Evolutionary conservation across 2,329 filamentous ascomycete genomes (phyloP), one percentile per base, ranked within the genome.

Genomic region (Xylaria sp.): DNA sequence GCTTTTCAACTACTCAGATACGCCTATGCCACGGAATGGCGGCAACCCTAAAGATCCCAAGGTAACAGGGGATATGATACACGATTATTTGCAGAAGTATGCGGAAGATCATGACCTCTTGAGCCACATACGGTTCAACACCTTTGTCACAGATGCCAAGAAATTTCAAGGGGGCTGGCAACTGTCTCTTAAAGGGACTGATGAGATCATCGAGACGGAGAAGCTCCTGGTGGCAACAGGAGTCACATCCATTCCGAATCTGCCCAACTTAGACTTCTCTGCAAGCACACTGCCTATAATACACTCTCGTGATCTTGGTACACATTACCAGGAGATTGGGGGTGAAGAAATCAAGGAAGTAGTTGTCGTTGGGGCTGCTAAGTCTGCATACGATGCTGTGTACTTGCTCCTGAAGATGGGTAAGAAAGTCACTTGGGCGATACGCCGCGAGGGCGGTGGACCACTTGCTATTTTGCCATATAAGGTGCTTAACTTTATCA

Each of bases 201-300:
- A 68, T 41, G 62, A 70, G 18, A 55, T 71, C 18, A 72, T 73
- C 51, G 69, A 72, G 55, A 62, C 73, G 25, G 71, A 71, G 46
- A 81, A 80, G 57, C 74, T 81, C 7, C 69, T 81, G 5, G 71
- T 78, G 9, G 78, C 79, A 2, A 77, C 75, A 9, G 79, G 79
- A 2, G 71, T 77, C n/a, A 78, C 77, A 13, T 78, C 77, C 1
- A 73, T 73, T 34, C 73, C 75, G 7, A 67, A 70, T 57, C 63
- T 77, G 18, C 75, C 76, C 9, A 50, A 59, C 15, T 70, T 72
- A 44, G 69, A 72, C 64, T 63, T 63, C 65, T 73, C 65, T 15
- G 28, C 61, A 3, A 69, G 68, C 59, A 59, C 65, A 18, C 4
- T 71, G 3, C 75, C 73, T 1, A 62, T 76, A 20, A 76, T 76